Percentiles rank a stretch among this genome's conserved stretches.
Evolutionary conservation across 345 rosid genomes (phyloP).

Genomic region (Hibiscus syriacus): DNA sequence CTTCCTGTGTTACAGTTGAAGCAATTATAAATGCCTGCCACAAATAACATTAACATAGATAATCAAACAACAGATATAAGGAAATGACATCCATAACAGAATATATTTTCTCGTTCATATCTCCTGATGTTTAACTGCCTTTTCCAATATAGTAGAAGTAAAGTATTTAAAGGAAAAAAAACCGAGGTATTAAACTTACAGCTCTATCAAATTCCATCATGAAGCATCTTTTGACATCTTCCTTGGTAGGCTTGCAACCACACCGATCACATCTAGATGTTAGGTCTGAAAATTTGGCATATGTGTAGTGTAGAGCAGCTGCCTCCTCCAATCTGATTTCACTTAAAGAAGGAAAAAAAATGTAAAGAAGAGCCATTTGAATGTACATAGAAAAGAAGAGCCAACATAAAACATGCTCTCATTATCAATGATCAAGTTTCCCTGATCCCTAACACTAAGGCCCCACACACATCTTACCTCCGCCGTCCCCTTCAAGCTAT

Average conservation of each 20-base stretch:
- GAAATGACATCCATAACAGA: slow-evolving; percentile 1
- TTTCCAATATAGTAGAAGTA: not conserved
- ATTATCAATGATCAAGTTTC: not conserved
- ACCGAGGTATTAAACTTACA: slow-evolving; percentile 40
- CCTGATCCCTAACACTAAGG: not conserved
- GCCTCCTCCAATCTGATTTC: slow-evolving; percentile 93
- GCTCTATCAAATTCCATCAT: slow-evolving; percentile 95
- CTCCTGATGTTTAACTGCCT: not conserved
- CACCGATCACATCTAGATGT: slow-evolving; percentile 91
- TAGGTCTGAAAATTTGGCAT: slow-evolving; percentile 88
- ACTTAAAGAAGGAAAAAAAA: slow-evolving; percentile 26
- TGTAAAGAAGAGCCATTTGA: not conserved
- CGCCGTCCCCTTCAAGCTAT: no score
- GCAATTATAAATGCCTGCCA: slow-evolving; percentile 96
- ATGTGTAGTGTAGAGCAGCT: slow-evolving; percentile 89
- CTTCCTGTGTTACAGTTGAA: slow-evolving; percentile 88
- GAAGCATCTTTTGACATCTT: slow-evolving; percentile 94
- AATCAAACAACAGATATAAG: not conserved
- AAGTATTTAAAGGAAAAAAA: not conserved
- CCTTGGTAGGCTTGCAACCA: slow-evolving; percentile 97
- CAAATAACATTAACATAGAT: slow-evolving; percentile 1
- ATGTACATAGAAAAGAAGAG: not conserved
- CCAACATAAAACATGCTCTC: slow-evolving; percentile 4
- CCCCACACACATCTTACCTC: not conserved
- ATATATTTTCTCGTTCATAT: not conserved